Percentiles rank a stretch among this genome's conserved stretches.
phyloP scores from a whole-genome alignment of 495 filamentous ascomycete genomes.

The Astrocystis sublimbata region DNA sequence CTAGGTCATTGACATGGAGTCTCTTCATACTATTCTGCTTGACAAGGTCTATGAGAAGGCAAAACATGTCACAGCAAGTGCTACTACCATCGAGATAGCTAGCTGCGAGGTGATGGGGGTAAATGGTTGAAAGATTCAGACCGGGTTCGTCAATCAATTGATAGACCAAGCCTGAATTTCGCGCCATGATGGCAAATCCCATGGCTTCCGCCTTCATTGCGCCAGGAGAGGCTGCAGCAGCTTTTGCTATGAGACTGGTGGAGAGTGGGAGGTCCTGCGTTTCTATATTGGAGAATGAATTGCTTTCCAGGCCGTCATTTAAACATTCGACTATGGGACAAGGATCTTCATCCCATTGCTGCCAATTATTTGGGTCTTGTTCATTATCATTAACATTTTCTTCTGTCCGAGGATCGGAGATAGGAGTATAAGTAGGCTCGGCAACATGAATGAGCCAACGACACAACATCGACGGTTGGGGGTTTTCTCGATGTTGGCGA shows the following conservation, averaged over 20 bases:
- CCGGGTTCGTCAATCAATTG: no score
- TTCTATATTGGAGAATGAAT: constrained; percentile 32
- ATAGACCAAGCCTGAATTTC: no score
- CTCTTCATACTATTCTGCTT: neutral
- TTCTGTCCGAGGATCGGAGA: no score
- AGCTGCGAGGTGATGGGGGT: constrained; percentile 37
- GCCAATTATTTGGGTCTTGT: no score
- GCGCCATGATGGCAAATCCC: neutral
- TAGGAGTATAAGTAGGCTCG: no score
- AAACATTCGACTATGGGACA: constrained; percentile 28
- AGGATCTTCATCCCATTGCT: no score
- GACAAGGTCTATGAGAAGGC: constrained; percentile 1
- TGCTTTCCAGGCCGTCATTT: constrained; percentile 30
- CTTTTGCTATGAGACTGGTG: neutral
- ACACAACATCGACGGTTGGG: no score
- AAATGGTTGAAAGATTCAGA: constrained; percentile 25
- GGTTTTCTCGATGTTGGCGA: no score
- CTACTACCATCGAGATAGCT: constrained; percentile 38
- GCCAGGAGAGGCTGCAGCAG: neutral
- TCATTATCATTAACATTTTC: no score
- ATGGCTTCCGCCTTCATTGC: neutral
- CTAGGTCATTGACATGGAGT: neutral
- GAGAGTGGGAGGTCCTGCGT: constrained; percentile 29
- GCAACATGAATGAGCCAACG: no score
- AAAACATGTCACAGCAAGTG: constrained; percentile 35